Conservation (phyloP, 495 filamentous ascomycete genomes). For the Talaromyces thailandensis region DNA sequence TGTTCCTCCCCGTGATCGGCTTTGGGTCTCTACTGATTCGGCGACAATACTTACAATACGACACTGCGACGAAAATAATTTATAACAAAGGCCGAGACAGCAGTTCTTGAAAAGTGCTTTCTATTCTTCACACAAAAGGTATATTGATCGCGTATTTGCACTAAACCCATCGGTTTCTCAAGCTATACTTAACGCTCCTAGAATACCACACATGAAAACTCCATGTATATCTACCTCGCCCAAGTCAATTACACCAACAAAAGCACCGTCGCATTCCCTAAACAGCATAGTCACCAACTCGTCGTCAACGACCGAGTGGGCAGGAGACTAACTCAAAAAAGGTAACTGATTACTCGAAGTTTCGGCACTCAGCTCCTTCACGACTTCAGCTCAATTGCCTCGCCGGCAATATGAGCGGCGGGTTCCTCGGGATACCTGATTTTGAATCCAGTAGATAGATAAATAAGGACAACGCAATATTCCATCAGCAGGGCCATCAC, state of each 20-base stretch:
- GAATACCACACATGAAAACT: not conserved
- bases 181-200: not conserved
- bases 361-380: not conserved
- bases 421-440: constrained; percentile 7
- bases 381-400: not conserved
- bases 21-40: too few species aligned
- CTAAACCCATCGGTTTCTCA: not conserved
- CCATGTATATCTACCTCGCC: not conserved
- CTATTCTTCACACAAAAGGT: not conserved
- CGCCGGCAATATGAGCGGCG: not conserved
- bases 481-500: constrained; percentile 24
- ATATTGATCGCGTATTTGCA: not conserved
- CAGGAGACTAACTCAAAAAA: not conserved
- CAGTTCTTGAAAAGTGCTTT: not conserved
- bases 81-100: too few species aligned
- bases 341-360: not conserved
- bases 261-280: not conserved
- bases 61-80: too few species aligned
- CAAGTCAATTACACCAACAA: not conserved
- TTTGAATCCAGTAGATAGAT: constrained; percentile 16
- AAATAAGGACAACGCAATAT: constrained; percentile 19
- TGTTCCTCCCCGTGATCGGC: too few species aligned
- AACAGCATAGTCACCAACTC: not conserved
- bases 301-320: not conserved
- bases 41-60: too few species aligned